Base-by-base conservation (phyloP, 306 rosid species). In the Lagenaria siceraria region DNA sequence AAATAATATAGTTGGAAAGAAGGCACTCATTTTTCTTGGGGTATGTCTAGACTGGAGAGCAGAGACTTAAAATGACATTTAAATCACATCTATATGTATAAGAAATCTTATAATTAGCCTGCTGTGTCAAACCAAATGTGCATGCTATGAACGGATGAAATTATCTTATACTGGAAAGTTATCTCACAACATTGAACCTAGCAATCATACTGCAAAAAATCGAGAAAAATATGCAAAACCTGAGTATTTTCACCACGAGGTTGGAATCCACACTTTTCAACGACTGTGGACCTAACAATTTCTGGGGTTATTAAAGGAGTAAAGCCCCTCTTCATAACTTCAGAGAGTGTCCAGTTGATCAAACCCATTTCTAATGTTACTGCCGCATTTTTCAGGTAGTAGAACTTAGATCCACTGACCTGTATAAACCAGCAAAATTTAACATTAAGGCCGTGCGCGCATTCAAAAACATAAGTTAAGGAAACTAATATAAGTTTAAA, bases 401-500 rank as follows among this genome's bases (percentile, higher is more conserved):
- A 95, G 81, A 95, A 95, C 78, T 92, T 95, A 56, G 99, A 92
- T 62, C 99, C 99, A 61, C 99, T 92, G 82, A 92, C 97, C 99
- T 92, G 91, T 68, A 83, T 66, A 53, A 79, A 53, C 12, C 75
- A 81, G 78, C 21, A 75, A 56, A 75, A 75, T 15, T 65, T 74
- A 59, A 82, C 66, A 81, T 61, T 24, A 68, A 77, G 52, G 54
- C 76, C 19, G 74, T 58, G 52, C 46, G 11, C 38, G 51, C 72
- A 69, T 55, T 65, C 48, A 35, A 56, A 78, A 52, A 54, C 15
- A n/a, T n/a, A n/a, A n/a, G 0, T 24, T 29, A 13, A 25, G 40
- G 76, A 24, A 13, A 71, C 58, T 25, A 71, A 29, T 71, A 18
- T 7, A 25, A 25, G 75, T 6, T 40, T 7, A 29, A 69, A 68